Base-by-base conservation (phyloP, 2,329 filamentous ascomycete genomes). In the Apiospora arundinis region DNA sequence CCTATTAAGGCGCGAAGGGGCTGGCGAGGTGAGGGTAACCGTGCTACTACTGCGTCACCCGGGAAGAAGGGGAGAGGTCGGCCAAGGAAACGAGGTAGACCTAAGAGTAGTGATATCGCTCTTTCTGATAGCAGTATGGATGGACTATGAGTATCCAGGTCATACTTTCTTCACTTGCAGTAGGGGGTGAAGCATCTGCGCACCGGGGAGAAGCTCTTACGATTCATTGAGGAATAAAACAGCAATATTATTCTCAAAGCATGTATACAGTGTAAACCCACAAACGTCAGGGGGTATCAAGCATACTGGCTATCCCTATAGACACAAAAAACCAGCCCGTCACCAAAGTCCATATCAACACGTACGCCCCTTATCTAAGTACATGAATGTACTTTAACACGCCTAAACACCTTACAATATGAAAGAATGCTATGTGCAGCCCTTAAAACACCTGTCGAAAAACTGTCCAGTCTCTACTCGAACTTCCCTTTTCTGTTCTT, bases 1-100 rank as follows among this genome's bases (percentile, higher is more conserved):
- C 86, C 87, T 4, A 85, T 93, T 69, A 81, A 83, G 71, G 79
- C 83, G 0, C 81, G 84, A 8, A 81, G 77, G 60, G 87, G 87
- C 0, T 89, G 87, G 87, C 80, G 85, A 52, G 83, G 79, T 1
- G 80, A 78, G 45, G 83, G 84, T 42, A 23, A 14, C 67, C 67
- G 46, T 16, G n/a, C n/a, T 16, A 4, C 45, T 9, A 40, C 21
- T 4, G 28, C 67, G 12, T 40, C 67, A 11, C 25, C 67, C 28
- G 48, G 9, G 46, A 69, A 56, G 40, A 69, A 18, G 46, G 40
- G n/a, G 67, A 23, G 28, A n/a, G 45, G 67, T 12, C 67, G 67
- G 23, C 45, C 69, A 60, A 67, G 46, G 68, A 73, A 25, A 71
- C 45, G 56, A 70, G 67, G 69, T 69, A 72, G 52, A 69, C 72